Percentiles rank a stretch among this genome's conserved stretches.
phyloP scores from a whole-genome alignment of 2,329 filamentous ascomycete genomes.

The Nothophoma quercina region DNA sequence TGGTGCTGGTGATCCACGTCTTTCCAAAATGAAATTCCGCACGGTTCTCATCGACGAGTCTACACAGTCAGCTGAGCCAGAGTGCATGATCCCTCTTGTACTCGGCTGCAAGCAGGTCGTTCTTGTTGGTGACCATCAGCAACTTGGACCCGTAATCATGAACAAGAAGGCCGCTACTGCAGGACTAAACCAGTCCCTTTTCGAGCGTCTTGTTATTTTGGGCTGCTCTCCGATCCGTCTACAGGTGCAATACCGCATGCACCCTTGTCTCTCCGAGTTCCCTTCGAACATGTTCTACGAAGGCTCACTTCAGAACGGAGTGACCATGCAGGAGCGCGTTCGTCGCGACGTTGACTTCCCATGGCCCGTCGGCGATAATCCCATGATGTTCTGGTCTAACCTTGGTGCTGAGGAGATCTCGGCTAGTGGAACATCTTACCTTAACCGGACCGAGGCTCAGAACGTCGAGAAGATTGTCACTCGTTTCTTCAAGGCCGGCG shows the following conservation, averaged over 20 bases:
- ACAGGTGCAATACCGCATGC: conserved; percentile 99
- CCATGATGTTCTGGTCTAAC: conserved; percentile 99
- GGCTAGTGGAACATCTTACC: conserved; percentile 94
- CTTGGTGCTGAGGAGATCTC: conserved; percentile 97
- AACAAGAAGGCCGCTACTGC: conserved; percentile 99
- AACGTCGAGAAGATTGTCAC: conserved; percentile 99
- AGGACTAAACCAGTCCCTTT: conserved; percentile 96
- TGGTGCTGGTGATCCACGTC: conserved; percentile 91
- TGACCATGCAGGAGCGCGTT: conserved; percentile 86
- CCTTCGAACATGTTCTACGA: conserved; percentile 99
- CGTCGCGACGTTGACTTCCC: conserved; percentile 96
- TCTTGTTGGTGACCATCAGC: conserved; percentile 97
- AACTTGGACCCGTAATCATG: conserved; percentile 98
- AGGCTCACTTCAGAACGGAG: conserved; percentile 93
- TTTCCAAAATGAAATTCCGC: conserved; percentile 97
- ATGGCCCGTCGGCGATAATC: conserved; percentile 91
- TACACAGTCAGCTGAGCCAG: conserved; percentile 95
- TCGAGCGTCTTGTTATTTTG: conserved; percentile 94
- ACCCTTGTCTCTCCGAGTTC: conserved; percentile 95
- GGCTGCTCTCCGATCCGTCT: conserved; percentile 88
- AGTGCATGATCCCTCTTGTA: conserved; percentile 98
- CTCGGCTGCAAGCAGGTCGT: conserved; percentile 98
- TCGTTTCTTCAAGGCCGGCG: conserved; percentile 97
- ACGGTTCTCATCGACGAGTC: conserved; percentile 98
- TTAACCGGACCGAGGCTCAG: conserved; percentile 95